Evolutionary conservation across 2,329 filamentous ascomycete species (phyloP), one percentile per base, ranked within the genome.

Genomic region (Clonostachys rhizophaga): DNA sequence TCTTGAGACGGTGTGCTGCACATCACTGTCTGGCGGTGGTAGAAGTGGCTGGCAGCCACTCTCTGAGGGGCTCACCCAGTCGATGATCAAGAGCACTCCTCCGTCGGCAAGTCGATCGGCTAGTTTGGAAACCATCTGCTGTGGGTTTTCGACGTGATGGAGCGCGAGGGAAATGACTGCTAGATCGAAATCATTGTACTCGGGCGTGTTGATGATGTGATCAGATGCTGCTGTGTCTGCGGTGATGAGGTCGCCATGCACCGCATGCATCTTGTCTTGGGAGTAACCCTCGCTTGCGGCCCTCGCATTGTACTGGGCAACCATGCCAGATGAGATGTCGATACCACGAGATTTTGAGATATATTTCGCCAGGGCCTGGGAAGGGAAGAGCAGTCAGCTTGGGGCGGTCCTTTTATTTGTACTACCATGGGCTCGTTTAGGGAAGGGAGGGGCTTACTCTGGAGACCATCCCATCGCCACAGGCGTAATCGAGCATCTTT

Each of bases 151-250:
- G 9, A 69, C 55, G 39, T 69, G 66, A 39, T 69, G 66, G 1
- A 69, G 60, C 0, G 66, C 63, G 57, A 67, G 57, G 12, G 57
- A 60, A 47, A 67, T 67, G 33, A 63, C 56, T 6, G 58, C 53
- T 6, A 64, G 45, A 43, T 67, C 66, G 42, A 68, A 68, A 14
- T 49, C 42, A 45, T 47, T 47, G 41, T 58, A 58, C 34, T 55
- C 56, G 4, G 54, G 44, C 0, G 52, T 48, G 33, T 49, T n/a
- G 10, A 61, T 46, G 34, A 54, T 57, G 0, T 54, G 49, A 0
- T 49, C 54, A 4, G 24, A 30, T 30, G 24, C 24, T 5, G 24
- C 8, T 1, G 42, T 33, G 12, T 43, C 12, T 58, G 56, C 50
- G 3, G 55, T 49, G 14, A 62, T 42, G 10, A 68, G 52, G 37